phyloP scores from a whole-genome alignment of 345 rosid species.

The Gossypium ekmanianum region DNA sequence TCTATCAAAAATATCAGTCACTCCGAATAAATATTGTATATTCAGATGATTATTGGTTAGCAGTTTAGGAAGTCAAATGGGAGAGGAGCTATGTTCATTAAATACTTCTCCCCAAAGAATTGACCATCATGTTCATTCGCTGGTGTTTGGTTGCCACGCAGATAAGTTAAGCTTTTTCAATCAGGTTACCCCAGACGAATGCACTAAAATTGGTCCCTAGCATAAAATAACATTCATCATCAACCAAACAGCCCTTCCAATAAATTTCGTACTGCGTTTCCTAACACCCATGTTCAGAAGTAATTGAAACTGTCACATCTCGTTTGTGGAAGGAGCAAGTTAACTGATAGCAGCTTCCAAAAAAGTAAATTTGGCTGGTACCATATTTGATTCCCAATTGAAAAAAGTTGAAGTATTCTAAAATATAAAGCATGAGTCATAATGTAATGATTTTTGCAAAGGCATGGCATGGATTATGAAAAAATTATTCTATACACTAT shows the following conservation, averaged over 20 bases:
- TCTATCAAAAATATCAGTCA: neutral
- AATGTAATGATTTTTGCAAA: no score
- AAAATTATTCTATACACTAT: no score
- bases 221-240: slow-evolving; percentile 58
- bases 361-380: slow-evolving; percentile 68
- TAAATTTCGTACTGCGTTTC: slow-evolving; percentile 39
- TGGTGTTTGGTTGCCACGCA: slow-evolving; percentile 70
- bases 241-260: slow-evolving; percentile 52
- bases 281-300: slow-evolving; percentile 50
- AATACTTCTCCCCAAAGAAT: slow-evolving; percentile 55
- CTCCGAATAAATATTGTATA: neutral
- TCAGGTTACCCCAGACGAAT: slow-evolving; percentile 64
- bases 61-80: no score
- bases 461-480: no score
- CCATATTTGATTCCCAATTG: slow-evolving; percentile 45
- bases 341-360: slow-evolving; percentile 74
- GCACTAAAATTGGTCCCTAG: slow-evolving; percentile 86
- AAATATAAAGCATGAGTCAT: no score
- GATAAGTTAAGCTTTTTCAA: slow-evolving; percentile 46
- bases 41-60: no score
- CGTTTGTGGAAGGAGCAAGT: slow-evolving; percentile 67
- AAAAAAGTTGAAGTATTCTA: no score
- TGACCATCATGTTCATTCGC: slow-evolving; percentile 38
- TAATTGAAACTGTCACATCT: slow-evolving; percentile 42
- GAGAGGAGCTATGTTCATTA: no score